Evolutionary conservation across 306 rosid genomes (phyloP).

Genomic region (Arachis hypogaea): DNA sequence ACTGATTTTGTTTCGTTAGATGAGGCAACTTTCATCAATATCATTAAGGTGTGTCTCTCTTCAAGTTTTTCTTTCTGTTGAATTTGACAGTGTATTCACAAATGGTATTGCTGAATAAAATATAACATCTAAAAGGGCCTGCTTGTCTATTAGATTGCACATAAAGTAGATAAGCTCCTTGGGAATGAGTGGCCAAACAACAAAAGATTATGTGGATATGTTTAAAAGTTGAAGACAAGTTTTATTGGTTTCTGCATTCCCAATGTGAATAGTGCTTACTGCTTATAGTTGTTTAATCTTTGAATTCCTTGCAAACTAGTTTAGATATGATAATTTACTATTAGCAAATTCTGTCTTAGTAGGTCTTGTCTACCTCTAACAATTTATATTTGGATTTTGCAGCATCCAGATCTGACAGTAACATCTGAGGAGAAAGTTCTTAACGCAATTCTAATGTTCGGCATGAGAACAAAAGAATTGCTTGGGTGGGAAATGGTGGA

Average conservation of each 20-base stretch:
- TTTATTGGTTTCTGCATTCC: slow-evolving; percentile 24
- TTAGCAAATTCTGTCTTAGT: slow-evolving; percentile 14
- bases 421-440: slow-evolving; percentile 96
- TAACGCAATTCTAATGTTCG: slow-evolving; percentile 84
- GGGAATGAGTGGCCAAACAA: slow-evolving; percentile 4
- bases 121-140: slow-evolving; percentile 18
- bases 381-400: slow-evolving; percentile 50
- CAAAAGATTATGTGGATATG: slow-evolving; percentile 13
- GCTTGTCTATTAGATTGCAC: slow-evolving; percentile 4
- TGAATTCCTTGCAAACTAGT: slow-evolving; percentile 9
- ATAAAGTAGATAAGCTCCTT: slow-evolving; percentile 14
- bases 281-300: slow-evolving; percentile 21
- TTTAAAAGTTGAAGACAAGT: slow-evolving; percentile 13
- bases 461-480: slow-evolving; percentile 63
- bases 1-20: slow-evolving; percentile 75
- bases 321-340: slow-evolving; percentile 22
- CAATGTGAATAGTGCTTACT: slow-evolving; percentile 17
- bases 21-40: slow-evolving; percentile 64
- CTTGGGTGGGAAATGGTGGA: slow-evolving; percentile 80
- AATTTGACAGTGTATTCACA: slow-evolving; percentile 38
- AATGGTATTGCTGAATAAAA: slow-evolving; percentile 26
- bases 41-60: slow-evolving; percentile 69
- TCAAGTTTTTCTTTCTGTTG: slow-evolving; percentile 34
- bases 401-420: slow-evolving; percentile 94
- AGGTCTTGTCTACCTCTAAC: slow-evolving; percentile 15